Conservation (phyloP, 108 stramenopile species). For the Cyclotella kingstonii region DNA sequence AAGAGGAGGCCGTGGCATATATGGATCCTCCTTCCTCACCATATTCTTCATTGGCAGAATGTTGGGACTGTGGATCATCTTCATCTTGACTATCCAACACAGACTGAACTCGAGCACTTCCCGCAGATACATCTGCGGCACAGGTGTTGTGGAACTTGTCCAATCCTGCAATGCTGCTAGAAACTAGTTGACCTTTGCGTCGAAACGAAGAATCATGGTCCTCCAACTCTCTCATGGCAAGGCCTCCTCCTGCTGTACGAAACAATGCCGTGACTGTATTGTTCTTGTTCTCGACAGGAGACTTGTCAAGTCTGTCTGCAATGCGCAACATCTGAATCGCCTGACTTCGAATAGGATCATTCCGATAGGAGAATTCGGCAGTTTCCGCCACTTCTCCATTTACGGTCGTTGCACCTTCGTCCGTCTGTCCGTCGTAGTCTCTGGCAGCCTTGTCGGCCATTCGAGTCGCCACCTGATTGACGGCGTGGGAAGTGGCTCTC, state of each 20-base stretch:
- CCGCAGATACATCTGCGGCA: neutral
- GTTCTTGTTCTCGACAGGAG: neutral
- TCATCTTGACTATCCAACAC: slow-evolving; percentile 31
- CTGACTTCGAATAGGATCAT: slow-evolving; percentile 31
- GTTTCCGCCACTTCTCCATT: neutral
- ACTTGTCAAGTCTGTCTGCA: slow-evolving; percentile 21
- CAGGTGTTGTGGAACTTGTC: slow-evolving; percentile 21
- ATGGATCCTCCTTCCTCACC: neutral
- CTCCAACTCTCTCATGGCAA: slow-evolving; percentile 38
- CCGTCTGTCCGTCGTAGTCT: neutral
- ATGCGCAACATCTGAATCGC: slow-evolving; percentile 45
- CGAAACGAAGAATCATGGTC: slow-evolving; percentile 14
- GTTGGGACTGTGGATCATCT: slow-evolving; percentile 18
- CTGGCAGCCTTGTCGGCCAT: slow-evolving; percentile 15
- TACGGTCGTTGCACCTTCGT: neutral
- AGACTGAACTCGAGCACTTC: slow-evolving; percentile 11
- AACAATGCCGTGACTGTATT: slow-evolving; percentile 28
- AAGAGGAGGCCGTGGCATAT: neutral
- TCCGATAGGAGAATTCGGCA: slow-evolving; percentile 6
- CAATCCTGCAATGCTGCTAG: slow-evolving; percentile 32
- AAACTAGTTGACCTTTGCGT: neutral
- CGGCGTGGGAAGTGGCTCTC: slow-evolving; percentile 36
- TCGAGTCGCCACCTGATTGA: slow-evolving; percentile 37
- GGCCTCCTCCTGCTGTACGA: slow-evolving; percentile 36
- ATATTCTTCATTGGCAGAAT: slow-evolving; percentile 9